Evolutionary conservation across 805 yeast species (phyloP).

Genomic region (Hanseniaspora thailandica): DNA sequence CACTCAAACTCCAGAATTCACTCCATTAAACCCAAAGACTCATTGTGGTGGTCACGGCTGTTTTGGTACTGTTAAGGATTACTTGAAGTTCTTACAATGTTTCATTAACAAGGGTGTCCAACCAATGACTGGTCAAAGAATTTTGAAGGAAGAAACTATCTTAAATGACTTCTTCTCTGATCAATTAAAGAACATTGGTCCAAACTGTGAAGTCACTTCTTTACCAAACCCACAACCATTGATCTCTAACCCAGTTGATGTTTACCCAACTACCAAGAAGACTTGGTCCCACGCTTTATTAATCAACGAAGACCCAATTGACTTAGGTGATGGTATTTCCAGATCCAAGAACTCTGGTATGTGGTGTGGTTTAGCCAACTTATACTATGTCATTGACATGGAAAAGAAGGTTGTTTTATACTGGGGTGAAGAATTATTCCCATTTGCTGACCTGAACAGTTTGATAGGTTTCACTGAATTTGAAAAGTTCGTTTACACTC

Average conservation of each 20-base stretch:
- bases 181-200: slow-evolving; percentile 26
- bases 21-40: slow-evolving; percentile 21
- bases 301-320: slow-evolving; percentile 20
- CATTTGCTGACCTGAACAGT: slow-evolving; percentile 24
- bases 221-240: slow-evolving; percentile 18
- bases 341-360: slow-evolving; percentile 28
- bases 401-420: slow-evolving; percentile 30
- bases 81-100: slow-evolving; percentile 30
- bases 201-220: slow-evolving; percentile 13
- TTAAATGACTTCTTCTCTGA: slow-evolving; percentile 25
- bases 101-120: slow-evolving; percentile 33
- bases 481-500: slow-evolving; percentile 16
- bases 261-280: slow-evolving; percentile 17
- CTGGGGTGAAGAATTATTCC: slow-evolving; percentile 31
- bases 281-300: slow-evolving; percentile 25
- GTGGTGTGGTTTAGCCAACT: slow-evolving; percentile 34
- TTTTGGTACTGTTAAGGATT: slow-evolving; percentile 32
- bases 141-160: slow-evolving; percentile 27
- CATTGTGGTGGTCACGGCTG: slow-evolving; percentile 36
- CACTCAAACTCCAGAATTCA: slow-evolving; percentile 16
- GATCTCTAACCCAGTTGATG: slow-evolving; percentile 17
- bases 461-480: slow-evolving; percentile 17
- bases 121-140: slow-evolving; percentile 25
- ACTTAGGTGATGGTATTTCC: slow-evolving; percentile 24
- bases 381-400: slow-evolving; percentile 33